Conservation (phyloP, 164 flowering plant species). For the Saururus chinensis region DNA sequence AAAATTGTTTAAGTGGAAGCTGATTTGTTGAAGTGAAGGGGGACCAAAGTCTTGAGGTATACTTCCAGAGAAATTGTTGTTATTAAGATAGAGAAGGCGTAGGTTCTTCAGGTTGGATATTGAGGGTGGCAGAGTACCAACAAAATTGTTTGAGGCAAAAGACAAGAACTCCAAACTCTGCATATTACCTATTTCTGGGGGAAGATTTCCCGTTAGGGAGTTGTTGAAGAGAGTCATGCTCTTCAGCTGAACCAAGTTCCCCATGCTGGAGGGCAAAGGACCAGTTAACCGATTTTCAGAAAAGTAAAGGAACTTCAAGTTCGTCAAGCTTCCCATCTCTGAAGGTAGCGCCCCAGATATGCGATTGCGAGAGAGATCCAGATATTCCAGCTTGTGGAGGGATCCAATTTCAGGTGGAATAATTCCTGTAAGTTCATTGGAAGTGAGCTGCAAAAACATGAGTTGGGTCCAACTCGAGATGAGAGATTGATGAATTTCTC, state of each 20-base stretch:
- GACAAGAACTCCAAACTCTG: constrained; percentile 9
- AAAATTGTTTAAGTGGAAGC: constrained; percentile 9
- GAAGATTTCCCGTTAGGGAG: constrained; percentile 44
- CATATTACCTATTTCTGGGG: constrained; percentile 28
- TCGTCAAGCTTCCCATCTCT: constrained; percentile 15
- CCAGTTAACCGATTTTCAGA: constrained; percentile 11
- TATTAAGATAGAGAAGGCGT: constrained; percentile 5
- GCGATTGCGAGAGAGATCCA: constrained; percentile 9
- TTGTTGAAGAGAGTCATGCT: constrained; percentile 42
- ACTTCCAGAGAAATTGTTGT: constrained; percentile 14
- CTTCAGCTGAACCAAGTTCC: constrained; percentile 12
- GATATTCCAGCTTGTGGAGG: constrained; percentile 3
- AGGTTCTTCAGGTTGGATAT: constrained; percentile 7
- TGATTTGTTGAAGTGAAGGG: constrained; percentile 1
- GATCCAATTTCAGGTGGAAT: constrained; percentile 18
- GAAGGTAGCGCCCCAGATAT: constrained; percentile 17
- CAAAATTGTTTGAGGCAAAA: constrained; percentile 9
- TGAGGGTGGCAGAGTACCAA: constrained; percentile 14
- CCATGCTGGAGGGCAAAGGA: constrained; percentile 17
- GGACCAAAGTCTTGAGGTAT: constrained; percentile 19
- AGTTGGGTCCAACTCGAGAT: constrained; percentile 23
- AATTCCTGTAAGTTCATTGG: constrained; percentile 11
- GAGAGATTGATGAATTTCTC: constrained; percentile 16
- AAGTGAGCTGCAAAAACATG: constrained; percentile 15
- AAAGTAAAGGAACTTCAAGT: constrained; percentile 9